phyloP scores from a whole-genome alignment of 225 moss, liverwort and hornwort species.

The Neckera pumila region DNA sequence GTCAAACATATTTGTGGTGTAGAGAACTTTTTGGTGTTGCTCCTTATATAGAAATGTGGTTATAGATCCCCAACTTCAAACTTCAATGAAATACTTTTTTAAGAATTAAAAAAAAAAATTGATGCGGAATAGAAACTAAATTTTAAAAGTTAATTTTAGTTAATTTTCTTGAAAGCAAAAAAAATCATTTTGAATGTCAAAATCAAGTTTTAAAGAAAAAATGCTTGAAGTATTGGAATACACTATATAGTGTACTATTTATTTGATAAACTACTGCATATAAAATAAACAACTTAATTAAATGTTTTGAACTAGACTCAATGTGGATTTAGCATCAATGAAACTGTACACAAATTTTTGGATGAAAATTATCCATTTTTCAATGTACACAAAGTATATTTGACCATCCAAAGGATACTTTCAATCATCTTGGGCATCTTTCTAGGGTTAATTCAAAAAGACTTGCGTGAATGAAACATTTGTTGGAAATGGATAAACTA shows the following conservation, averaged over 20 bases:
- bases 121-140: neutral
- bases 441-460: too few relatives aligned
- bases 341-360: neutral
- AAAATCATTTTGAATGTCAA: neutral
- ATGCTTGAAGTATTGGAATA: rapidly evolving
- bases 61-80: neutral
- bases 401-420: too few relatives aligned
- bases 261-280: neutral
- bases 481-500: too few relatives aligned
- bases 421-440: too few relatives aligned
- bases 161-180: neutral
- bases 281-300: too few relatives aligned
- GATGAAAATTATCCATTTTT: neutral
- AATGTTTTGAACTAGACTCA: neutral
- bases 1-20: neutral
- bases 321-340: neutral
- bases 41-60: neutral
- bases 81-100: neutral
- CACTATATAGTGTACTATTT: neutral
- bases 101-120: too few relatives aligned
- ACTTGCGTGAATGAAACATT: too few relatives aligned
- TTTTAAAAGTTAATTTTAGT: rapidly evolving
- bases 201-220: neutral
- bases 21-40: neutral
- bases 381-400: neutral